These are phyloP conservation scores for Nepenthes mirabilis DNA, from an alignment of 148 eudicot species.

Conservation along the genomic window DNA sequence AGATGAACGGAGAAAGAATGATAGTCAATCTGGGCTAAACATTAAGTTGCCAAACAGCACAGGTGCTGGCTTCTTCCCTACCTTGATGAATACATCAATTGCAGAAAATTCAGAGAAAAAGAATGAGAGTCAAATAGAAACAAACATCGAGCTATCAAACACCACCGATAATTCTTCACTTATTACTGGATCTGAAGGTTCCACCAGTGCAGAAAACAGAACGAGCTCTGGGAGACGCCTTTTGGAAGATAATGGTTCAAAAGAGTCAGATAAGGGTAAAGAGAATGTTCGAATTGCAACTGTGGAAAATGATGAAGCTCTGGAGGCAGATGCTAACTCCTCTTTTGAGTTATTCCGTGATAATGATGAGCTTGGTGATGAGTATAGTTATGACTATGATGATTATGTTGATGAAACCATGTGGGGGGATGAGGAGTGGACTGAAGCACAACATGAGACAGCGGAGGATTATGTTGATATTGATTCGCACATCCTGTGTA, in stretches of 20 bases:
- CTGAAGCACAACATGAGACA: slow-evolving; percentile 62
- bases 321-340: slow-evolving; percentile 90
- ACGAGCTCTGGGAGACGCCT: slow-evolving; percentile 49
- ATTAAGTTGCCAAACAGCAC: slow-evolving; percentile 19
- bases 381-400: slow-evolving; percentile 95
- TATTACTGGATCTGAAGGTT: slow-evolving; percentile 26
- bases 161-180: slow-evolving; percentile 10
- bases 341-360: slow-evolving; percentile 89
- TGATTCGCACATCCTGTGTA: slow-evolving; percentile 79
- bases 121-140: slow-evolving; percentile 16
- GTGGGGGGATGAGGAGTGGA: slow-evolving; percentile 99
- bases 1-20: slow-evolving; percentile 16
- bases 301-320: slow-evolving; percentile 63
- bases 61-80: slow-evolving; percentile 11
- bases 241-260: slow-evolving; percentile 44
- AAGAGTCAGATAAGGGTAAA: slow-evolving; percentile 17
- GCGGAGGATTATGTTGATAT: slow-evolving; percentile 67
- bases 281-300: slow-evolving; percentile 51
- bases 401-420: slow-evolving; percentile 82
- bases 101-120: slow-evolving; percentile 8
- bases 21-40: slow-evolving; percentile 15
- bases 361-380: slow-evolving; percentile 83
- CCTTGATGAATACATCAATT: slow-evolving; percentile 9
- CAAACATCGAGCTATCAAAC: slow-evolving; percentile 13
- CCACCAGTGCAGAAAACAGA: slow-evolving; percentile 23